Evolutionary conservation across 176 grass and related monocot species (phyloP).

Genomic region (Oropetium thomaeum): DNA sequence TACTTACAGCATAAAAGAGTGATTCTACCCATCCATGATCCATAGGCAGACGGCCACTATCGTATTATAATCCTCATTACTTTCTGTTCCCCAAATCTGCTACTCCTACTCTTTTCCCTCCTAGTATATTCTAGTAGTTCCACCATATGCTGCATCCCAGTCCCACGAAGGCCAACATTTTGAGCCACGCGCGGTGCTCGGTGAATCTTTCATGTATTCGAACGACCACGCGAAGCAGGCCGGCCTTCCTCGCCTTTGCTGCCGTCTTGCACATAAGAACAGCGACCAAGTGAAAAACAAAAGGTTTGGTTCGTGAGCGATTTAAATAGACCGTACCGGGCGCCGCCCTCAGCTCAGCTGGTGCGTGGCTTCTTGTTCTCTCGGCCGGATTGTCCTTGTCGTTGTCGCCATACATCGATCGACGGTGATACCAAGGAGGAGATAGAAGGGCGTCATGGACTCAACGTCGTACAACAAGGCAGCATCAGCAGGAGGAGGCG

Average conservation of each 20-base stretch:
- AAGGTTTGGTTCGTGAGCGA: not conserved
- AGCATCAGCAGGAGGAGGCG: not conserved
- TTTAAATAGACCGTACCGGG: constrained; percentile 16
- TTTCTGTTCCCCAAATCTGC: not conserved
- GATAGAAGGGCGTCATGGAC: not conserved
- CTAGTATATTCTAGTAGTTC: not conserved
- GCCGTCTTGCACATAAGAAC: not conserved
- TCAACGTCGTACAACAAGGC: not conserved
- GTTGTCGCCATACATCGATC: constrained; percentile 3
- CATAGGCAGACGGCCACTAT: not conserved
- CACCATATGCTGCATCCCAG: constrained; percentile 21
- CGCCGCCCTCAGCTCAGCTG: not conserved
- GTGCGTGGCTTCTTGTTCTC: constrained; percentile 12
- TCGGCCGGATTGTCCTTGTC: constrained; percentile 8
- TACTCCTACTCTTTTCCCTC: not conserved
- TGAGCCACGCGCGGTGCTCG: constrained; percentile 20
- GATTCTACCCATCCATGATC: constrained; percentile 19
- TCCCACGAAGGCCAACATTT: constrained; percentile 30
- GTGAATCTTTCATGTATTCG: not conserved
- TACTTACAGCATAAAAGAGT: no score
- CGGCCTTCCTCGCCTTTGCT: not conserved
- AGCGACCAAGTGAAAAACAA: not conserved
- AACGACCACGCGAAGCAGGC: constrained; percentile 21
- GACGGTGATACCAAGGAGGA: constrained; percentile 5
- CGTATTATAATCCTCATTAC: constrained; percentile 25